Conservation (phyloP, 2,329 filamentous ascomycete species). For the Rhynchosporium graminicola region DNA sequence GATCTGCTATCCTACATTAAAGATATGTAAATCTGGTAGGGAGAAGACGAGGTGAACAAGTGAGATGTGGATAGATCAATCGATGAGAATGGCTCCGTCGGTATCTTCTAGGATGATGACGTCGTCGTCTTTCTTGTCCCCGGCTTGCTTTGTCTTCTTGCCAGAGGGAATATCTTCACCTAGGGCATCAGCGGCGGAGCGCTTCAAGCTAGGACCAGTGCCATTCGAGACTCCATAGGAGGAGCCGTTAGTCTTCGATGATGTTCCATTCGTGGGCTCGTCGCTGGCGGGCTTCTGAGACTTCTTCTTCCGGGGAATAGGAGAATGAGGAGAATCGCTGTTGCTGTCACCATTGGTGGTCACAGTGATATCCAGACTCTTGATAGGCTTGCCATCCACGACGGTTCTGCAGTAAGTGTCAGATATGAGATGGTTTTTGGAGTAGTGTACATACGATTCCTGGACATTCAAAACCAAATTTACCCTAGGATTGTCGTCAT, state of each 20-base stretch:
- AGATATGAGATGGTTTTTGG: neutral
- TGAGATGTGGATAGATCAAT: slow-evolving; percentile 43
- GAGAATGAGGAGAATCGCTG: slow-evolving; percentile 25
- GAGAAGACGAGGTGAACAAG: slow-evolving; percentile 25
- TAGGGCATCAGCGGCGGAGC: slow-evolving; percentile 32
- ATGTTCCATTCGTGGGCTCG: slow-evolving; percentile 3
- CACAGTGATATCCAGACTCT: slow-evolving; percentile 38
- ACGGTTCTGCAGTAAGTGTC: slow-evolving; percentile 28
- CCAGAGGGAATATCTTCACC: slow-evolving; percentile 25
- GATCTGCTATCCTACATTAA: slow-evolving; percentile 18
- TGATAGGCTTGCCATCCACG: slow-evolving; percentile 56
- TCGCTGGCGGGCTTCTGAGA: slow-evolving; percentile 16
- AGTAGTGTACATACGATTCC: slow-evolving; percentile 53
- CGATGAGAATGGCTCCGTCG: slow-evolving; percentile 68
- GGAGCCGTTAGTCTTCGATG: slow-evolving; percentile 24
- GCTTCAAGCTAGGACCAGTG: slow-evolving; percentile 39
- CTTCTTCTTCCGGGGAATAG: slow-evolving; percentile 36
- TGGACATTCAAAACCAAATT: slow-evolving; percentile 76
- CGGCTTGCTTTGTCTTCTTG: slow-evolving; percentile 43
- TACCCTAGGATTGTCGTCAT: slow-evolving; percentile 71
- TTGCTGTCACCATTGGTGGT: slow-evolving; percentile 19
- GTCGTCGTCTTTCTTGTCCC: slow-evolving; percentile 42
- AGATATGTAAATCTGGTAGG: neutral
- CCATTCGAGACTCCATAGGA: slow-evolving; percentile 7
- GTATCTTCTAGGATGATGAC: slow-evolving; percentile 42